These are phyloP conservation scores for Lactifluus volemus DNA, from an alignment of 768 basidiomycete genomes.

Conservation along the genomic window DNA sequence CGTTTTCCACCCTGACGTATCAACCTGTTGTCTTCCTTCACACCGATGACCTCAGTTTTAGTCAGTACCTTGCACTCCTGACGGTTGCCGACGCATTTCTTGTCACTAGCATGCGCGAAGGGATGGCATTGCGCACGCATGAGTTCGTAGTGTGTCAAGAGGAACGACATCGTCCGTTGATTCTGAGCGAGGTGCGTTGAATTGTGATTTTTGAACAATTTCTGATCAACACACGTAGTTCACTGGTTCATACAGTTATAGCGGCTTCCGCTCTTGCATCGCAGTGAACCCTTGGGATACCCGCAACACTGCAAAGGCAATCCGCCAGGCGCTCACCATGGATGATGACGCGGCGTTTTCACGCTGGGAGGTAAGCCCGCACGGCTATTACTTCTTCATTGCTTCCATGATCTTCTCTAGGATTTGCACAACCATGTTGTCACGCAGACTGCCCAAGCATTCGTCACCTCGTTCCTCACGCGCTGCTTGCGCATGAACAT, in stretches of 20 bases:
- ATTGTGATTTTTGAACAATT: not conserved
- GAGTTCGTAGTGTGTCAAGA: slow-evolving; percentile 86
- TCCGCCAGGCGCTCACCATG: slow-evolving; percentile 72
- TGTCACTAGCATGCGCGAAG: slow-evolving; percentile 76
- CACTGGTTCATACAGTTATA: slow-evolving; percentile 79
- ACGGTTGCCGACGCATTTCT: slow-evolving; percentile 81
- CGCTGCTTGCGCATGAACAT: slow-evolving; percentile 64
- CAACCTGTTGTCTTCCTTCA: slow-evolving; percentile 84
- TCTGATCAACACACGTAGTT: slow-evolving; percentile 40
- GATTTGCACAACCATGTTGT: slow-evolving; percentile 81
- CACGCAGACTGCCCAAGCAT: slow-evolving; percentile 80
- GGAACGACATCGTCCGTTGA: slow-evolving; percentile 53
- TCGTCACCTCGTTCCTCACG: slow-evolving; percentile 70
- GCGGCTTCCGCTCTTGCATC: slow-evolving; percentile 80
- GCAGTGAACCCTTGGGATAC: slow-evolving; percentile 83
- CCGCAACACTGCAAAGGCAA: slow-evolving; percentile 76
- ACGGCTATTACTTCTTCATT: not conserved
- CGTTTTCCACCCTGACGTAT: slow-evolving; percentile 79
- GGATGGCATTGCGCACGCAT: slow-evolving; percentile 77
- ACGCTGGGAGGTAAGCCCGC: slow-evolving; percentile 58
- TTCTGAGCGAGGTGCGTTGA: slow-evolving; percentile 62
- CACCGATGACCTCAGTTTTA: slow-evolving; percentile 77
- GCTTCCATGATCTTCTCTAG: slow-evolving; percentile 17
- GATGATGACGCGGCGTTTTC: slow-evolving; percentile 57
- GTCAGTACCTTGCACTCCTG: slow-evolving; percentile 74